Conservation (phyloP, 2,329 filamentous ascomycete genomes). For the Leptoxyphium fumago region DNA sequence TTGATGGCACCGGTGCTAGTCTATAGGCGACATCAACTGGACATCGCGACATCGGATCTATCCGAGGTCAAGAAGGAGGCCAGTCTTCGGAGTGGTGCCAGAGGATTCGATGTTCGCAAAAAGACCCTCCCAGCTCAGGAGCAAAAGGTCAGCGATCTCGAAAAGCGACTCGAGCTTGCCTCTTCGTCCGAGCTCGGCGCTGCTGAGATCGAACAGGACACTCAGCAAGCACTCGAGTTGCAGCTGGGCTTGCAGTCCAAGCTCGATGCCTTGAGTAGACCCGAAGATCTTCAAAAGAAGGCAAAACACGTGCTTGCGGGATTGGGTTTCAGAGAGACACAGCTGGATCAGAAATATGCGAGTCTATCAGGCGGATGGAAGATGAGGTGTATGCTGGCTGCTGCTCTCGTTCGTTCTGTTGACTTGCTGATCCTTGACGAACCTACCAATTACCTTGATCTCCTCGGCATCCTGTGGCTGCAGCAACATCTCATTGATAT, state of each 20-base stretch:
- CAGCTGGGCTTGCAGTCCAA: slow-evolving; percentile 47
- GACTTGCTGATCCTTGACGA: slow-evolving; percentile 75
- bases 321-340: slow-evolving; percentile 53
- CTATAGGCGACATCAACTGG: slow-evolving; percentile 4
- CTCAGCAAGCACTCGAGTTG: slow-evolving; percentile 53
- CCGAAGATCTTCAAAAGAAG: slow-evolving; percentile 35
- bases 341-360: slow-evolving; percentile 44
- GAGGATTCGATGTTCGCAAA: slow-evolving; percentile 64
- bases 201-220: slow-evolving; percentile 47
- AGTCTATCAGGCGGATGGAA: slow-evolving; percentile 54
- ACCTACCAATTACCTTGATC: slow-evolving; percentile 74
- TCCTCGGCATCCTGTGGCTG: slow-evolving; percentile 74
- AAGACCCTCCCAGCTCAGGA: slow-evolving; percentile 50
- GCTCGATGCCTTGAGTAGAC: neutral
- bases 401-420: slow-evolving; percentile 52
- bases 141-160: slow-evolving; percentile 39
- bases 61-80: slow-evolving; percentile 40
- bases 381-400: slow-evolving; percentile 29
- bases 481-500: slow-evolving; percentile 52
- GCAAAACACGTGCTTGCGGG: slow-evolving; percentile 53
- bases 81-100: slow-evolving; percentile 55
- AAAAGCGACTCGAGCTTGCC: slow-evolving; percentile 16
- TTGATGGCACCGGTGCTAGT: neutral
- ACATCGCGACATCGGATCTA: slow-evolving; percentile 6
- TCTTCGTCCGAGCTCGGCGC: slow-evolving; percentile 28